These are phyloP conservation scores for Diplogelasinospora grovesii DNA, from an alignment of 495 filamentous ascomycete species.

Conservation along the genomic window DNA sequence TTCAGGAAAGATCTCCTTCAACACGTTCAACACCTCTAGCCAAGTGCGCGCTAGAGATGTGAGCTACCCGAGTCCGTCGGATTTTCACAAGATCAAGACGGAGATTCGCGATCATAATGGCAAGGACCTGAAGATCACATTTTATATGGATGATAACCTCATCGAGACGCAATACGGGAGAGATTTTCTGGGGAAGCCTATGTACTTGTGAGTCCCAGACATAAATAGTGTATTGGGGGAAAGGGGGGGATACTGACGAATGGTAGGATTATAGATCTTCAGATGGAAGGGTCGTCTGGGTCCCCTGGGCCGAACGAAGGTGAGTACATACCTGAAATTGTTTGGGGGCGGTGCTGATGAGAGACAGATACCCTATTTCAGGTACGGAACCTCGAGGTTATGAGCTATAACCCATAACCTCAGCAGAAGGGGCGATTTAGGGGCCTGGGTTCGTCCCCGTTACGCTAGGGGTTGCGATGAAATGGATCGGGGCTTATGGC, in stretches of 20 bases:
- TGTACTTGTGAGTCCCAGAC: constrained; percentile 41
- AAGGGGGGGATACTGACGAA: constrained; percentile 6
- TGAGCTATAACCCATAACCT: constrained; percentile 24
- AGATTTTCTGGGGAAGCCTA: constrained; percentile 40
- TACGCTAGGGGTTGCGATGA: background rate
- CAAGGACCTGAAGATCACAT: constrained; percentile 44
- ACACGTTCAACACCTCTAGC: constrained; percentile 53
- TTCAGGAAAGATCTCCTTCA: constrained; percentile 53
- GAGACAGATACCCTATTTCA: constrained; percentile 34
- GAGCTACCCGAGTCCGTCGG: constrained; percentile 37
- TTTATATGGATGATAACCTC: constrained; percentile 46
- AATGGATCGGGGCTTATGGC: too few species aligned
- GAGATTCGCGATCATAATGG: constrained; percentile 50
- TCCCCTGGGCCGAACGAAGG: constrained; percentile 37
- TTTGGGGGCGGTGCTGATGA: too few species aligned
- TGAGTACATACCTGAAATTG: too few species aligned
- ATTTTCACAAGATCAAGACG: constrained; percentile 45
- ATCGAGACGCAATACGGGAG: constrained; percentile 47
- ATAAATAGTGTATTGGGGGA: too few species aligned
- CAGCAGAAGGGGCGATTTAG: background rate
- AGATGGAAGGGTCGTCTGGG: constrained; percentile 46
- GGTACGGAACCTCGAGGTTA: constrained; percentile 32
- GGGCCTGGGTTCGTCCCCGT: background rate
- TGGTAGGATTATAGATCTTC: constrained; percentile 38
- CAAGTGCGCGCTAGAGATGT: constrained; percentile 42